A percentile compares a stretch with the other conserved stretches of the same genome.
Evolutionary conservation across 768 basidiomycete genomes (phyloP).

Genomic region (Tephrocybe sp.): DNA sequence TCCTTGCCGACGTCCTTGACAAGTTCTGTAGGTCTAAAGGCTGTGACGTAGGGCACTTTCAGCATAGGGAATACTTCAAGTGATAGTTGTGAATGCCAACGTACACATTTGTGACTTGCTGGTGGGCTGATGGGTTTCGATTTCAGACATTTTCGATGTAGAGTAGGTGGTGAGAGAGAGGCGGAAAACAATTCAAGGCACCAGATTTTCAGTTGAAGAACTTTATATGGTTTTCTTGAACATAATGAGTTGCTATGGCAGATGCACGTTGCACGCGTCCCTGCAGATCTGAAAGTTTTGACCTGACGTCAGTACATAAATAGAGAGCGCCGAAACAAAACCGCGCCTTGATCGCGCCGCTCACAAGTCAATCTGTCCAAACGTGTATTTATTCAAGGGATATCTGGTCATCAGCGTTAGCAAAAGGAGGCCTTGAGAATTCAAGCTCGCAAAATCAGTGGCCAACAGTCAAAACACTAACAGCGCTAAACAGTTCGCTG

Average conservation of each 20-base stretch:
- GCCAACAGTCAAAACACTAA: too few relatives aligned
- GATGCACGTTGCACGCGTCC: neutral
- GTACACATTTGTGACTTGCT: slow-evolving; percentile 12
- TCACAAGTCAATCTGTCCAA: too few relatives aligned
- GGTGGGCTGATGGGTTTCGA: slow-evolving; percentile 6
- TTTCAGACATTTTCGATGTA: neutral
- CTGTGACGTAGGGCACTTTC: neutral
- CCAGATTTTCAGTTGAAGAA: neutral
- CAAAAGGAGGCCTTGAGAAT: too few relatives aligned
- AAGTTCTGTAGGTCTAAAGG: neutral
- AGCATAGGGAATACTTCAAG: neutral
- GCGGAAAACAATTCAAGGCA: neutral
- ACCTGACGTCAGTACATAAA: too few relatives aligned
- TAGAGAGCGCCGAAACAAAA: too few relatives aligned
- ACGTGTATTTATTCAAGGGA: too few relatives aligned
- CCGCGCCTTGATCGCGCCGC: too few relatives aligned
- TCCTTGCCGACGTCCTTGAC: slow-evolving; percentile 20
- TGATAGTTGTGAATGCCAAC: neutral
- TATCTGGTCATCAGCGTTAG: too few relatives aligned
- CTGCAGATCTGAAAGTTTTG: too few relatives aligned
- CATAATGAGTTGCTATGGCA: neutral
- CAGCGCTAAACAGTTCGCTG: too few relatives aligned
- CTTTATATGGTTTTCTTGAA: neutral
- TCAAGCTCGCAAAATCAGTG: too few relatives aligned
- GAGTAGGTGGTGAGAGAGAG: neutral